Conservation (phyloP, 352 stramenopile genomes). For the Phytophthora fragariae region DNA sequence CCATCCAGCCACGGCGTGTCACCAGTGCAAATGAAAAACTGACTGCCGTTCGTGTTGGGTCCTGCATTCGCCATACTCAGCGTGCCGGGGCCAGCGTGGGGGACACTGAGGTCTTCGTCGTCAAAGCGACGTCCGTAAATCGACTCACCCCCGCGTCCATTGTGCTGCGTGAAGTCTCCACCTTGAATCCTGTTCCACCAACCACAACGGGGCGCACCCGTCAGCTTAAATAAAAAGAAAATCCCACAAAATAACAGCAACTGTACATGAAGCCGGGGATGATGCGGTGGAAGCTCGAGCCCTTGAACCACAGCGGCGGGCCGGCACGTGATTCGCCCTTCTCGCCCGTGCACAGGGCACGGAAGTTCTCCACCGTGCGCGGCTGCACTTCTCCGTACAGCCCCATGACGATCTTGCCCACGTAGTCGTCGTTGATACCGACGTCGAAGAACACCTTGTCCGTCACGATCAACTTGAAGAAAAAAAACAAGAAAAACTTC, state of each 20-base stretch:
- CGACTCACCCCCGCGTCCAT: constrained; percentile 94
- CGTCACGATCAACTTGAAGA: constrained; percentile 59
- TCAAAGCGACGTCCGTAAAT: constrained; percentile 95
- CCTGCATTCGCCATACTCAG: constrained; percentile 92
- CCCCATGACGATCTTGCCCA: constrained; percentile 85
- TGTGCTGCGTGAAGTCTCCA: constrained; percentile 94
- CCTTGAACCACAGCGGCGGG: constrained; percentile 98
- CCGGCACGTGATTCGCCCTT: constrained; percentile 76
- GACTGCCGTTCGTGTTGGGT: constrained; percentile 92
- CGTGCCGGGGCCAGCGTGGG: constrained; percentile 74
- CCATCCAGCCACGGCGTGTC: constrained; percentile 97
- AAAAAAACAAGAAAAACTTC: constrained; percentile 1
- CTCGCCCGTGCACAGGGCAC: constrained; percentile 83
- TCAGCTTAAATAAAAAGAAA: not conserved
- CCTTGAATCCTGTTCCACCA: constrained; percentile 85
- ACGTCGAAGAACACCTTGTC: constrained; percentile 98
- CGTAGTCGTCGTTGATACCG: constrained; percentile 93
- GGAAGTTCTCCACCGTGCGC: constrained; percentile 85
- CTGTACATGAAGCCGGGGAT: constrained; percentile 95
- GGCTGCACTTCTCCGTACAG: constrained; percentile 83
- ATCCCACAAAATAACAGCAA: not conserved
- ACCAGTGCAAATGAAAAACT: constrained; percentile 97
- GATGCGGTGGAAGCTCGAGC: constrained; percentile 95
- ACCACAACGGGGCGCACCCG: not conserved
- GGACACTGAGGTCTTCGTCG: constrained; percentile 91